Evolutionary conservation across 1,284 basidiomycete species (phyloP).

Genomic region (Cutaneotrichosporon mucoides): DNA sequence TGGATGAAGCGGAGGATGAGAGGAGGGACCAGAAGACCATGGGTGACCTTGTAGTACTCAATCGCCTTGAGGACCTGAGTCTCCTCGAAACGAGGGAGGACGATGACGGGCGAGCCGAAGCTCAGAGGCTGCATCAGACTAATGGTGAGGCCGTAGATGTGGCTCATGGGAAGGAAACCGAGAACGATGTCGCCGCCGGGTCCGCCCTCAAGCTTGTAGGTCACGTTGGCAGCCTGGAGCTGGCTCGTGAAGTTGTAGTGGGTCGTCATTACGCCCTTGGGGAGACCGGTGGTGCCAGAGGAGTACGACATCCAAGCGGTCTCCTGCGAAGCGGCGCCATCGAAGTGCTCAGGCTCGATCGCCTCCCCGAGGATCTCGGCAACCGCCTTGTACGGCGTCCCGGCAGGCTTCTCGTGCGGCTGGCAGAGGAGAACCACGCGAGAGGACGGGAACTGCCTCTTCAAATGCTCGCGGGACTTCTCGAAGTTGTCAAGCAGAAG

Average conservation of each 20-base stretch:
- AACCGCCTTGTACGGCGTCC: slow-evolving; percentile 10
- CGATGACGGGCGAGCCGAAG: slow-evolving; percentile 59
- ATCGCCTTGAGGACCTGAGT: slow-evolving; percentile 61
- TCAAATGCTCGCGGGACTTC: slow-evolving; percentile 24
- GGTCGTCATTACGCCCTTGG: slow-evolving; percentile 55
- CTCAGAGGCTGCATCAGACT: slow-evolving; percentile 61
- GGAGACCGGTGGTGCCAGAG: slow-evolving; percentile 57
- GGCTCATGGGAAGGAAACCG: slow-evolving; percentile 19
- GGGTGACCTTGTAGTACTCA: slow-evolving; percentile 65
- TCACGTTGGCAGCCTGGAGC: slow-evolving; percentile 16
- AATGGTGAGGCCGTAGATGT: slow-evolving; percentile 20
- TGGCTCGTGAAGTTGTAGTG: slow-evolving; percentile 60
- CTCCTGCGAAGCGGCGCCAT: slow-evolving; percentile 4
- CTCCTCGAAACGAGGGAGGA: slow-evolving; percentile 63
- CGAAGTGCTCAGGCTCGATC: slow-evolving; percentile 8
- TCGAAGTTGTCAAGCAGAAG: slow-evolving; percentile 49
- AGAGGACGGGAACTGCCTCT: slow-evolving; percentile 10
- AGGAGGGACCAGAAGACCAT: slow-evolving; percentile 72
- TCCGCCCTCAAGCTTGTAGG: slow-evolving; percentile 1
- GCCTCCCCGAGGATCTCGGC: slow-evolving; percentile 6
- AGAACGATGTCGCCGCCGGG: slow-evolving; percentile 11
- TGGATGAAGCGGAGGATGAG: slow-evolving; percentile 59
- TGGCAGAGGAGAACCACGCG: slow-evolving; percentile 34
- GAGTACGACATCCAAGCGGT: slow-evolving; percentile 57
- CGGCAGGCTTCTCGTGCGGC: slow-evolving; percentile 19